Conservation (phyloP, 176 grass and related monocot species). For the Cenchrus americanus region DNA sequence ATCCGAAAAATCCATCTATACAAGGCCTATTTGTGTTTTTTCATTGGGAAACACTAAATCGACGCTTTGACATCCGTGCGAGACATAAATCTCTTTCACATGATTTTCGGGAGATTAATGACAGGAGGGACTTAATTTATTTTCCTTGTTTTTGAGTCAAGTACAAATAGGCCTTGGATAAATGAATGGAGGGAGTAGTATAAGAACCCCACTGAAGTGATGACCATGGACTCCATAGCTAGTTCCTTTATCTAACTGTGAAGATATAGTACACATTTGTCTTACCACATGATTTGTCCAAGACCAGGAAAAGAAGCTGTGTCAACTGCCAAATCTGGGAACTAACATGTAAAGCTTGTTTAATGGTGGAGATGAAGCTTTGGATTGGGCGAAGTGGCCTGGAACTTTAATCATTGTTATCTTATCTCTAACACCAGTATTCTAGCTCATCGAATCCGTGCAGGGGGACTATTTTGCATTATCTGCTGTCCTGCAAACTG, state of each 20-base stretch:
- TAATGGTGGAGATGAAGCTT: neutral
- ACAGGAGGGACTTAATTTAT: too few species aligned
- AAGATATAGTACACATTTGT: neutral
- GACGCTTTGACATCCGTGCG: too few species aligned
- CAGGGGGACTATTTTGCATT: slow-evolving; percentile 39
- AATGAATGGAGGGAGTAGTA: too few species aligned
- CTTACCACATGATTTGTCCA: slow-evolving; percentile 16
- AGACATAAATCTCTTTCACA: too few species aligned
- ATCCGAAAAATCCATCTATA: too few species aligned
- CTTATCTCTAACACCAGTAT: slow-evolving; percentile 41
- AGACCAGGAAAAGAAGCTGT: slow-evolving; percentile 8
- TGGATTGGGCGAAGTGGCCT: slow-evolving; percentile 8
- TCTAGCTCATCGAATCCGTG: slow-evolving; percentile 44
- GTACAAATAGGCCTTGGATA: too few species aligned
- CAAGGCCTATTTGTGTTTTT: too few species aligned
- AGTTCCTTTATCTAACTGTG: neutral
- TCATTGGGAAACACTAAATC: too few species aligned
- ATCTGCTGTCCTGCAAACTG: slow-evolving; percentile 46
- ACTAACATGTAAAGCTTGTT: neutral
- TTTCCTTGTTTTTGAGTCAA: too few species aligned
- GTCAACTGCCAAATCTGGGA: slow-evolving; percentile 44
- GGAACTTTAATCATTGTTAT: slow-evolving; percentile 49
- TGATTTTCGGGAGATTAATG: too few species aligned
- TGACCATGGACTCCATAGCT: neutral
- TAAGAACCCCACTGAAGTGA: neutral